Evolutionary conservation across 768 basidiomycete species (phyloP).

Genomic region (Russula ochroleuca): DNA sequence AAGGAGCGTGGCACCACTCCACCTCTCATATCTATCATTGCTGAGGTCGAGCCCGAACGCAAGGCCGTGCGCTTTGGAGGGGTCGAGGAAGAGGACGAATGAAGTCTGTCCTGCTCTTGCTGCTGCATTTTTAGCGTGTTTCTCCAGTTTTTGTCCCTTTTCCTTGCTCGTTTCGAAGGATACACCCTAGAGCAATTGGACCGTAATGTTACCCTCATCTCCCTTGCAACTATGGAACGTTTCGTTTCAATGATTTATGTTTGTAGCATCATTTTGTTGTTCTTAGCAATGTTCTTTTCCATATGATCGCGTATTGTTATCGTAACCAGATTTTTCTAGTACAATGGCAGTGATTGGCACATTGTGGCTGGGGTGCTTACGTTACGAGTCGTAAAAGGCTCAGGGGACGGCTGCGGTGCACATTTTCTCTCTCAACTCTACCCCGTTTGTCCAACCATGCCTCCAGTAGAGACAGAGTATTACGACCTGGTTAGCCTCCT

Average conservation of each 20-base stretch:
- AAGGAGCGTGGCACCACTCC: constrained; percentile 4
- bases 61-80: constrained; percentile 24
- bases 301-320: background rate
- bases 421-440: background rate
- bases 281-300: background rate
- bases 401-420: background rate
- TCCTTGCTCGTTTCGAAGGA: background rate
- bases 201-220: background rate
- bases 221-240: background rate
- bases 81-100: constrained; percentile 7
- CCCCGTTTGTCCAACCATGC: constrained; percentile 42
- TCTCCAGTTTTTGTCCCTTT: background rate
- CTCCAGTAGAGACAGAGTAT: constrained; percentile 88
- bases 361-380: background rate
- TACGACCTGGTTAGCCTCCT: constrained; percentile 58
- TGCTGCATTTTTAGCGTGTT: too few species aligned
- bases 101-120: background rate
- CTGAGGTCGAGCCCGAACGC: constrained; percentile 12
- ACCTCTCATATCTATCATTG: background rate
- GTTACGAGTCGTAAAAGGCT: background rate
- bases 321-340: background rate
- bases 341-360: background rate
- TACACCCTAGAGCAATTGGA: constrained; percentile 12
- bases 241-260: constrained; percentile 5
- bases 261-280: constrained; percentile 13